Percentiles rank a stretch among this genome's conserved stretches.
Evolutionary conservation across 1,139 yeast species (phyloP).

Genomic region (Kodamaea derodonti): DNA sequence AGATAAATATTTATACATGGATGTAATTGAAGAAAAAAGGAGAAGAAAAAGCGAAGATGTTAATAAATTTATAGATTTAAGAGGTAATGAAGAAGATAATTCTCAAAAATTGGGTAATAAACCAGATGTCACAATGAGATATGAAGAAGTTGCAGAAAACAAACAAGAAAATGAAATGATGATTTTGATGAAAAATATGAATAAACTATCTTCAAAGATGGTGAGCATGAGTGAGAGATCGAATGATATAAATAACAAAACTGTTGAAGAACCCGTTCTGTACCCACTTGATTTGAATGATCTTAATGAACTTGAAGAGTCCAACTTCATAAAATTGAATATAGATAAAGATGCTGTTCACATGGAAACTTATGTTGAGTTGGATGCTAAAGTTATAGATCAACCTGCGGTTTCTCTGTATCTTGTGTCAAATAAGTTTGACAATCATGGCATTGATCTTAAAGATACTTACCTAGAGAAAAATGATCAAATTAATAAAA

Average conservation of each 20-base stretch:
- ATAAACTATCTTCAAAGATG: conserved; percentile 80
- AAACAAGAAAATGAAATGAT: conserved; percentile 61
- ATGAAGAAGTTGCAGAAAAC: conserved; percentile 44
- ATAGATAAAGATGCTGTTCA: conserved; percentile 26
- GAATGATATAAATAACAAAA: neutral
- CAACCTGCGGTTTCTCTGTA: conserved; percentile 24
- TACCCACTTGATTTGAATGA: conserved; percentile 47
- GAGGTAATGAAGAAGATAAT: conserved; percentile 79
- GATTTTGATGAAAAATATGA: conserved; percentile 82
- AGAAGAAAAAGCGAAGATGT: conserved; percentile 20
- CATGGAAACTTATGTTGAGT: neutral
- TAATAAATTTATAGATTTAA: conserved; percentile 64
- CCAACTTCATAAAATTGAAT: conserved; percentile 57
- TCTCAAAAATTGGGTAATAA: conserved; percentile 72
- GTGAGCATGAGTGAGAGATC: conserved; percentile 46
- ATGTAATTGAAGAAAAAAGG: conserved; percentile 42
- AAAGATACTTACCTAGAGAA: conserved; percentile 35
- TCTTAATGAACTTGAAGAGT: conserved; percentile 46
- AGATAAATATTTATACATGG: conserved; percentile 72
- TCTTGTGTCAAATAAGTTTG: conserved; percentile 20
- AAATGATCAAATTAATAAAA: conserved; percentile 40
- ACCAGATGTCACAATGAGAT: conserved; percentile 89
- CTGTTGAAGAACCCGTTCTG: conserved; percentile 48
- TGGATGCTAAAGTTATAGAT: conserved; percentile 6
- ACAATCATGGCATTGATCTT: conserved; percentile 31